Percentiles rank a stretch among this genome's conserved stretches.
phyloP scores from a whole-genome alignment of 2,329 filamentous ascomycete species.

The Elsinoe arachidis region DNA sequence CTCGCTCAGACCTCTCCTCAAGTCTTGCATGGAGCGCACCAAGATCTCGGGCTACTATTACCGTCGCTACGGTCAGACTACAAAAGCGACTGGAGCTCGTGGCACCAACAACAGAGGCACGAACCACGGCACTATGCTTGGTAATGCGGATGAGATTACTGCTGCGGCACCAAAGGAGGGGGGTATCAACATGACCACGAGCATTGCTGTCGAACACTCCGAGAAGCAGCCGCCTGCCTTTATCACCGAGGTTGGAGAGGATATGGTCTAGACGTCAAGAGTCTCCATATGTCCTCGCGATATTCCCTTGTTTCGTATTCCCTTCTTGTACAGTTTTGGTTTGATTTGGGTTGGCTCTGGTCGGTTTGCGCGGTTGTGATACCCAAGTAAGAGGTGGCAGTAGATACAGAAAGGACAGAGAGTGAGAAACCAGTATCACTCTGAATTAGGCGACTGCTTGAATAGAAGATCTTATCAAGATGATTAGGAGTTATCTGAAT shows the following conservation, averaged over 20 bases:
- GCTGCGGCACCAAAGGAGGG: neutral
- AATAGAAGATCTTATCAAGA: neutral
- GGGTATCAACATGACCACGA: neutral
- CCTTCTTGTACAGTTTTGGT: neutral
- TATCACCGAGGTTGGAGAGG: neutral
- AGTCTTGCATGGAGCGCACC: conserved; percentile 11
- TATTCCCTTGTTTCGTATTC: neutral
- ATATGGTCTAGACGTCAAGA: neutral
- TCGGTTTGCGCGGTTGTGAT: too few relatives aligned
- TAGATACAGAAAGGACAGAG: too few relatives aligned
- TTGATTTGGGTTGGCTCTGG: neutral
- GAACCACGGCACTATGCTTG: neutral
- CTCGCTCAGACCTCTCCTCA: conserved; percentile 42
- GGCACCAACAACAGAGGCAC: neutral
- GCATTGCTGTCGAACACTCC: neutral
- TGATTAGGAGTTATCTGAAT: too few relatives aligned
- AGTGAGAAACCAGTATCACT: too few relatives aligned
- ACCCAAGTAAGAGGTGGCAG: too few relatives aligned
- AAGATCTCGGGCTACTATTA: conserved; percentile 11
- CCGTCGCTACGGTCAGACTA: conserved; percentile 9
- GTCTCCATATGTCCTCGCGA: neutral
- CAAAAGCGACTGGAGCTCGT: neutral
- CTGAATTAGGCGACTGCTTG: neutral
- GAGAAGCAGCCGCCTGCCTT: neutral
- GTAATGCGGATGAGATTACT: neutral